These are phyloP conservation scores for Thraustochytrium sp. DNA, from an alignment of 352 stramenopile species.

Conservation along the genomic window DNA sequence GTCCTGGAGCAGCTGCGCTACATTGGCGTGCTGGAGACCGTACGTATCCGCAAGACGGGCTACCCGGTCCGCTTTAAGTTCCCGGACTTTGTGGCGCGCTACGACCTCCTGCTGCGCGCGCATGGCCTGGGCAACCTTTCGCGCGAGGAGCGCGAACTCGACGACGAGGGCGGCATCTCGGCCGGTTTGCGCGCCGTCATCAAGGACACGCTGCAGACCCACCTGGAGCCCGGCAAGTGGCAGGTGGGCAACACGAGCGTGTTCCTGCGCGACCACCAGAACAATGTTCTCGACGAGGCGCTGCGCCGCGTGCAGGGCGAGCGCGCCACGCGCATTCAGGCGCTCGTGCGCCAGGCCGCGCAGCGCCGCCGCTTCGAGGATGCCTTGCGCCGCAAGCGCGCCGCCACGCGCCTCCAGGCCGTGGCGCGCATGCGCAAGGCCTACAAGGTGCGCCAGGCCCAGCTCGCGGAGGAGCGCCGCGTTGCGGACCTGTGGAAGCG, in stretches of 20 bases:
- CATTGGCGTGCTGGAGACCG: constrained; percentile 95
- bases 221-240: background rate
- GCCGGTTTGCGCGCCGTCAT: background rate
- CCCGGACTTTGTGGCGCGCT: constrained; percentile 53
- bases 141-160: background rate
- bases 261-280: constrained; percentile 37
- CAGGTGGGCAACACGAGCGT: constrained; percentile 37
- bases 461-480: background rate
- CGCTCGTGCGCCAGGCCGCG: constrained; percentile 63
- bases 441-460: background rate
- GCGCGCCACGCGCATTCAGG: constrained; percentile 61
- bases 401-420: constrained; percentile 36
- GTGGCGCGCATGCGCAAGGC: constrained; percentile 23
- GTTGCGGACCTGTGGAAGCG: background rate
- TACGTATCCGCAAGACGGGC: constrained; percentile 91
- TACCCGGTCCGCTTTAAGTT: constrained; percentile 95
- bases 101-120: constrained; percentile 19
- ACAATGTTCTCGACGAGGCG: constrained; percentile 47
- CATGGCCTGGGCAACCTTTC: background rate
- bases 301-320: constrained; percentile 40
- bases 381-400: constrained; percentile 49
- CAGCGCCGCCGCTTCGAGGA: constrained; percentile 62
- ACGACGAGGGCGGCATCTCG: background rate
- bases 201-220: background rate
- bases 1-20: constrained; percentile 90